Base-by-base conservation (phyloP, 352 stramenopile species). In the Pythium oligandrum region DNA sequence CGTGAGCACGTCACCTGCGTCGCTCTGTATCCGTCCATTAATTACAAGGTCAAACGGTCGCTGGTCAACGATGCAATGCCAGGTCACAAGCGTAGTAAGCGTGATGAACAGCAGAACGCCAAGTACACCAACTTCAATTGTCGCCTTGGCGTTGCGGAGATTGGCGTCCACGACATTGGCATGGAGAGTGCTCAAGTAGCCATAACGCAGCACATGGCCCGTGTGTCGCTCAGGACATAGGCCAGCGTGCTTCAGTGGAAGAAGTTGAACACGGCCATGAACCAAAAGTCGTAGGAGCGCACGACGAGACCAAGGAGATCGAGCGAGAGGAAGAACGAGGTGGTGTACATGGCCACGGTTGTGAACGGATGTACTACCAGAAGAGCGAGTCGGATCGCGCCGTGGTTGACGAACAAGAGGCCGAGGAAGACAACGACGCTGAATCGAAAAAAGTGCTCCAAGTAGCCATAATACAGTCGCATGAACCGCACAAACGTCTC, bases 161-260 rank as follows among this genome's bases (percentile, higher is more conserved):
- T 71, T 72, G 17, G 59, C 66, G 40, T 75, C 66, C 6, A 75
- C 64, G 6, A 52, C 52, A 9, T 72, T 64, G 35, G 51, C 44
- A 32, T 35, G 57, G 30, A 70, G 63, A 4, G 59, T 61, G 34
- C 55, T 59, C 10, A 63, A 33, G 52, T 57, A 66, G 30, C 59
- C 7, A 53, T 63, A 6, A 70, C 11, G n/a, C 55, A 70, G 7
- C 62, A 40, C 5, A 70, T 30, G 0, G 55, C 44, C 3, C 66
- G 62, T 12, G 55, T 40, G 40, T 75, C 63, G 2, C 66, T 59
- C 2, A 70, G 64, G 35, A 75, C 47, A 2, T 40, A 6, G 0
- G 30, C 60, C 5, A 75, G 9, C 2, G 53, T 59, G 33, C 59
- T n/a, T 52, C 63, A 75, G 17, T 70, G 69, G 44, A 70, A 1